Base-by-base conservation (phyloP, 352 stramenopile species). In the Phytophthora hibernalis region DNA sequence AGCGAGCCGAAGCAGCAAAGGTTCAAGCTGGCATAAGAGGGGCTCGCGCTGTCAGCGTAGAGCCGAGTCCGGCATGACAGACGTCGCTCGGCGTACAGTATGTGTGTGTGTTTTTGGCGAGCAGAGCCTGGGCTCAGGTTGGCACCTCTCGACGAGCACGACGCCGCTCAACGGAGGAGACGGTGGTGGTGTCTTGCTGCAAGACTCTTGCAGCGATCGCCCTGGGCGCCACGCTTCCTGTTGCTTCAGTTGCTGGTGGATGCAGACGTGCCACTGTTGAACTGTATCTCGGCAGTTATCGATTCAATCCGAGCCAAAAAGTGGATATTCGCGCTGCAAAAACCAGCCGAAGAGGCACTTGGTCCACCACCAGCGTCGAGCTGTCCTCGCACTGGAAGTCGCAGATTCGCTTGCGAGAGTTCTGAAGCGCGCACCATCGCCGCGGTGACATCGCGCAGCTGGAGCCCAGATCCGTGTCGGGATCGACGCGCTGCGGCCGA, bases 1-100 rank as follows among this genome's bases (percentile, higher is more conserved):
- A 37, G 2, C 5, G 24, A 63, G 35, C 28, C 48, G 54, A 60
- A 70, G 54, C 62, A 70, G n/a, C 62, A 59, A 53, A 63, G 47
- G 49, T 72, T 68, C 64, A 72, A 72, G 45, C 26, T 53, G 43
- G 45, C 30, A 69, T 57, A 69, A n/a, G 54, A 64, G 44, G 33
- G 38, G 44, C n/a, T 26, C n/a, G 28, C 43, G 33, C 44, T 68
- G 61, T 68, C 61, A 71, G 48, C 40, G 48, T 35, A 67, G 31
- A 72, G 52, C 21, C 65, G 50, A 54, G 60, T 33, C 21, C 35
- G n/a, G 24, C 51, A 56, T 49, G 54, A 31, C 35, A 54, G 54
- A 53, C 42, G 43, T 31, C 30, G 21, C 18, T 9, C 21, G 8
- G 42, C 52, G 33, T 54, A 53, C 11, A 3, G 31, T n/a, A n/a